Evolutionary conservation across 192 early-diverging fungal species (phyloP), one percentile per base, ranked within the genome.

Genomic region (Coemansia asiatica): DNA sequence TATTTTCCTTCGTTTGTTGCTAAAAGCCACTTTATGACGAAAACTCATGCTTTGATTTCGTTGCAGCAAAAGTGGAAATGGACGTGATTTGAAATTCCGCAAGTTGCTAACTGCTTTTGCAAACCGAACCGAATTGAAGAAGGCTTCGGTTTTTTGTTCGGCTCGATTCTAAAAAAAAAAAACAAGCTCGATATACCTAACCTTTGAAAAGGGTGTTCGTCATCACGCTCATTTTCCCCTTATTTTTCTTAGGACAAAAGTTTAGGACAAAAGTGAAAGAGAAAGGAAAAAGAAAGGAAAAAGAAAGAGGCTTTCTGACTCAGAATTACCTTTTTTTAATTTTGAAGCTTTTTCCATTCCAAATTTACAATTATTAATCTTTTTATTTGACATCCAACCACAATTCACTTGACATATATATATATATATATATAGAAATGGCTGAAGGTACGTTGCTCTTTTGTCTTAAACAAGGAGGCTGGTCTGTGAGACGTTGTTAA

Each of bases 391-490:
- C 40, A 44, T 44, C 40, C 13, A 44, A 16, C 40, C 40, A 15
- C 50, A 53, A 53, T 56, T n/a, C n/a, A 26, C 51, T 54, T 22
- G 8, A 33, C 22, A 44, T 16, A 44, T n/a, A n/a, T n/a, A n/a
- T n/a, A n/a, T n/a, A n/a, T 51, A 16, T 21, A 51, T n/a, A n/a
- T 9, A 56, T 31, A 31, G 27, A 23, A 56, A 56, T 56, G 55
- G 55, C 55, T 31, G 27, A 56, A 23, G 55, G 55, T 56, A 56
- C 23, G 53, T 50, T 16, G 35, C 4, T 10, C 8, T 44, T 16
- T 18, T 3, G 40, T 16, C 16, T 53, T 19, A 16, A 53, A 22
- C 6, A 53, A 22, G 16, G 26, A 50, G 22, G 1, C 48, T 1
- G n/a, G 16, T 18, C 12, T 18, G 48, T 18, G 48, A 36, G 35